These are phyloP conservation scores for Conticribra guillardii DNA, from an alignment of 108 stramenopile species.

Conservation along the genomic window DNA sequence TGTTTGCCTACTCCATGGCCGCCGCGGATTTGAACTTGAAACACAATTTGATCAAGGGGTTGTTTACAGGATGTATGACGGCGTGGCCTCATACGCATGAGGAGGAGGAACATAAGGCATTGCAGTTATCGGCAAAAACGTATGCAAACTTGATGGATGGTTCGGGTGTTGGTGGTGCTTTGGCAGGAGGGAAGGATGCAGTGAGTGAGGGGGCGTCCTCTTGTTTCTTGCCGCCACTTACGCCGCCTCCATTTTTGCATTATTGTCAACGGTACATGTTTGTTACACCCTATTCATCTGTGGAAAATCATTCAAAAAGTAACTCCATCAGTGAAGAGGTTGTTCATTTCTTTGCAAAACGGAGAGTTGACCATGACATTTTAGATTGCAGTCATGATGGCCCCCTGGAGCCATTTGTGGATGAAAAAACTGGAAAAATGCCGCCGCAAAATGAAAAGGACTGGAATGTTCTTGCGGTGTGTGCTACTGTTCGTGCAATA, in stretches of 20 bases:
- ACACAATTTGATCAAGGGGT: slow-evolving; percentile 40
- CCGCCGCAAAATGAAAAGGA: slow-evolving; percentile 21
- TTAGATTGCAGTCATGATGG: slow-evolving; percentile 38
- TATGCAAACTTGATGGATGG: slow-evolving; percentile 39
- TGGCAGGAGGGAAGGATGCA: slow-evolving; percentile 2
- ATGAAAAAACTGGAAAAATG: slow-evolving; percentile 29
- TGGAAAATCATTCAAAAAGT: background rate
- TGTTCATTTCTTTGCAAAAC: slow-evolving; percentile 55
- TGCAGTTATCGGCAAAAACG: slow-evolving; percentile 28
- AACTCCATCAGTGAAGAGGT: background rate
- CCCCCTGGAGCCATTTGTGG: slow-evolving; percentile 37
- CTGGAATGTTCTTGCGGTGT: slow-evolving; percentile 58
- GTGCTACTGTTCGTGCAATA: slow-evolving; percentile 46
- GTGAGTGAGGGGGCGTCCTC: slow-evolving; percentile 26
- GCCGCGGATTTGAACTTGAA: slow-evolving; percentile 49
- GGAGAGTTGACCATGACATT: slow-evolving; percentile 52
- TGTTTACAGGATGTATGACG: slow-evolving; percentile 63
- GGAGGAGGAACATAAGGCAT: slow-evolving; percentile 21
- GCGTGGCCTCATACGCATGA: slow-evolving; percentile 44
- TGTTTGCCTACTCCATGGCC: slow-evolving; percentile 56
- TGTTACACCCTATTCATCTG: slow-evolving; percentile 25
- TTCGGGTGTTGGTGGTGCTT: no score
- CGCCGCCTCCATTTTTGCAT: slow-evolving; percentile 59
- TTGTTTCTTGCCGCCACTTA: slow-evolving; percentile 50
- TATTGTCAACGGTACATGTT: slow-evolving; percentile 57